A percentile compares a stretch with the other conserved stretches of the same genome.
Evolutionary conservation across 768 basidiomycete species (phyloP).

Genomic region (Boletus eberwhitei): DNA sequence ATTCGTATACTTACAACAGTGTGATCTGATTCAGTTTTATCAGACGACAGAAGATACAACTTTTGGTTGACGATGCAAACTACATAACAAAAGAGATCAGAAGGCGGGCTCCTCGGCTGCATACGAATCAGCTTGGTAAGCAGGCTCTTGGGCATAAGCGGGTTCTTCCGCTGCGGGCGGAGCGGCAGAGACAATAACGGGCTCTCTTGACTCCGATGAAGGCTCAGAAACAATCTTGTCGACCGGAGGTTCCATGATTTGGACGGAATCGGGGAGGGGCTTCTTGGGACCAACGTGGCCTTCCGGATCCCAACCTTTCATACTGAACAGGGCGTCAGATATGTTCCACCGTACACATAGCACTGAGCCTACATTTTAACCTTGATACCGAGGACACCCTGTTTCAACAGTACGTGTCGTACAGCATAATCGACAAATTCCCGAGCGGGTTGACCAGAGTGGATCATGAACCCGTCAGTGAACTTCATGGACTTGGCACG

Average conservation of each 20-base stretch:
- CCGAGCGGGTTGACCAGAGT: constrained; percentile 94
- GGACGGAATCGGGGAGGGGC: constrained; percentile 93
- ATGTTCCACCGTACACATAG: neutral
- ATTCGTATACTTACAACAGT: neutral
- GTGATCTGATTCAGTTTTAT: neutral
- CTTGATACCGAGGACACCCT: constrained; percentile 99
- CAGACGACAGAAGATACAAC: constrained; percentile 7
- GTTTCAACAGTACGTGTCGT: constrained; percentile 94
- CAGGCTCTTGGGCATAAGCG: constrained; percentile 29
- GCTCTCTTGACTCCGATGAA: constrained; percentile 85
- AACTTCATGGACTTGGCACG: constrained; percentile 99
- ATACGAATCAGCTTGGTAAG: constrained; percentile 43
- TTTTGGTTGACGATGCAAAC: constrained; percentile 13
- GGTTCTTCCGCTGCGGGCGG: constrained; percentile 53
- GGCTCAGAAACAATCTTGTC: constrained; percentile 91
- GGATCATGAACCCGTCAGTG: constrained; percentile 99
- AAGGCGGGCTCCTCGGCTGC: constrained; percentile 56
- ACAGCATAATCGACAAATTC: constrained; percentile 99
- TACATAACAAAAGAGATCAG: constrained; percentile 38
- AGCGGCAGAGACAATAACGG: constrained; percentile 46
- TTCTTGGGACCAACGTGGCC: constrained; percentile 86
- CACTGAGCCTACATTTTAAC: constrained; percentile 83
- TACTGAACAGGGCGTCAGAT: constrained; percentile 48
- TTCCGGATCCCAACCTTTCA: constrained; percentile 95
- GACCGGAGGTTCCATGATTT: constrained; percentile 82